These are phyloP conservation scores for Tulasnella sp. DNA, from an alignment of 768 basidiomycete genomes.

Conservation along the genomic window DNA sequence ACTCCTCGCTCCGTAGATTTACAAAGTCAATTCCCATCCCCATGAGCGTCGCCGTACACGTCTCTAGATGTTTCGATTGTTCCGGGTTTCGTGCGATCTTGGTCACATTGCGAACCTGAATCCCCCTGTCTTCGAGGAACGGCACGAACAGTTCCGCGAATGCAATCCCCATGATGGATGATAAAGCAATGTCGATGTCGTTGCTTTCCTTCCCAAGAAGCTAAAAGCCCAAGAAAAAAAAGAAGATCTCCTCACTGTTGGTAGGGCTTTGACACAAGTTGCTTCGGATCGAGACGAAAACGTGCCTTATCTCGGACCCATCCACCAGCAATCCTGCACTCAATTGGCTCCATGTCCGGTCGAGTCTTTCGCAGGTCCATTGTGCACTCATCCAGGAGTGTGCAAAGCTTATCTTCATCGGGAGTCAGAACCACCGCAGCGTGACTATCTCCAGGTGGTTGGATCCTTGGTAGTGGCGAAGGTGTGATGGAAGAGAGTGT, in stretches of 20 bases:
- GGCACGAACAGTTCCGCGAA: constrained; percentile 73
- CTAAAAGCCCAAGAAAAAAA: constrained; percentile 31
- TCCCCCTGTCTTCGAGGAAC: constrained; percentile 45
- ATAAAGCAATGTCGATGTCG: constrained; percentile 89
- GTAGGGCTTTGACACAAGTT: constrained; percentile 2
- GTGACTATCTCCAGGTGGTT: too few relatives aligned
- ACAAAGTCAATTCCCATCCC: constrained; percentile 86
- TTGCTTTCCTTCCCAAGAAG: constrained; percentile 69
- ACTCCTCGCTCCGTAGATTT: constrained; percentile 85
- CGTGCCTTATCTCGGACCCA: constrained; percentile 98
- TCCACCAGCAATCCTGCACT: constrained; percentile 88
- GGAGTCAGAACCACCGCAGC: constrained; percentile 36
- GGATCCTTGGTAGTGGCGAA: too few relatives aligned
- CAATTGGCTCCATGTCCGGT: constrained; percentile 39
- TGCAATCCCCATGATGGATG: constrained; percentile 76
- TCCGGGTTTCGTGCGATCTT: constrained; percentile 91
- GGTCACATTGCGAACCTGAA: constrained; percentile 44
- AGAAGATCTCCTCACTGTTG: constrained; percentile 15
- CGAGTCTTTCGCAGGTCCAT: constrained; percentile 39
- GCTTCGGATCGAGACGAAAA: constrained; percentile 5
- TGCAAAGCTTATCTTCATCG: constrained; percentile 57
- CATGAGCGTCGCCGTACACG: constrained; percentile 71
- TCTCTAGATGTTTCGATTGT: constrained; percentile 96
- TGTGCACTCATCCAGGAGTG: constrained; percentile 71
- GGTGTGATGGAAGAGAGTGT: too few relatives aligned